Conservation (phyloP, 2,329 filamentous ascomycete genomes). For the Elsinoe perseae region DNA sequence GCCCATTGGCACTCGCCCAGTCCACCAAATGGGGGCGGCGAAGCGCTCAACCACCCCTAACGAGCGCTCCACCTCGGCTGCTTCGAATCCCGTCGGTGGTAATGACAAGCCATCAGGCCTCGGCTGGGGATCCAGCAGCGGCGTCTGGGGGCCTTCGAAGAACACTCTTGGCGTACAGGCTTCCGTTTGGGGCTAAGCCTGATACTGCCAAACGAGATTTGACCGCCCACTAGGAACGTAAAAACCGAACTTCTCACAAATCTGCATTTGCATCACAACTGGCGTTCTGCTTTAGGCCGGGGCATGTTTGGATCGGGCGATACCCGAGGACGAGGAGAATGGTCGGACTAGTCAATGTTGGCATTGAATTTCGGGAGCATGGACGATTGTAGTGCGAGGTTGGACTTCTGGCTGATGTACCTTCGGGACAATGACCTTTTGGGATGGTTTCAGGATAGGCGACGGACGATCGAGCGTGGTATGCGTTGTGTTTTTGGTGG, state of each 20-base stretch:
- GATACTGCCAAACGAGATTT: too few species aligned
- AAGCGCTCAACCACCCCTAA: conserved; percentile 81
- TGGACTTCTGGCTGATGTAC: neutral
- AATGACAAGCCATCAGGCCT: conserved; percentile 37
- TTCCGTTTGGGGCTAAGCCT: conserved; percentile 87
- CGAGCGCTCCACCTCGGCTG: conserved; percentile 50
- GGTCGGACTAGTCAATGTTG: neutral
- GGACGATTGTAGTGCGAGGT: neutral
- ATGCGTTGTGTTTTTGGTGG: neutral
- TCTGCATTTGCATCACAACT: neutral
- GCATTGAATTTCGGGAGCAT: conserved; percentile 1
- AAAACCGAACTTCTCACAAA: neutral
- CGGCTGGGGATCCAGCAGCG: conserved; percentile 71
- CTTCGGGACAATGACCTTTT: neutral
- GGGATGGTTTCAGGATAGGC: neutral
- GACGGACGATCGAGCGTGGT: neutral
- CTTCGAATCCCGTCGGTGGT: conserved; percentile 47
- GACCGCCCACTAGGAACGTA: neutral
- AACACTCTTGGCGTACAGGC: conserved; percentile 78
- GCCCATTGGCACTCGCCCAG: conserved; percentile 85
- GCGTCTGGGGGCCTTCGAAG: conserved; percentile 72
- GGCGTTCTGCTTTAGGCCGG: conserved; percentile 2
- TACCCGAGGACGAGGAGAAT: neutral
- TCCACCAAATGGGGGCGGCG: conserved; percentile 46
- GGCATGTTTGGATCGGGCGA: conserved; percentile 3